Percentiles rank a stretch among this genome's conserved stretches.
These are phyloP conservation scores for Alternaria panax DNA, from an alignment of 2,329 filamentous ascomycete genomes.

Conservation along the genomic window DNA sequence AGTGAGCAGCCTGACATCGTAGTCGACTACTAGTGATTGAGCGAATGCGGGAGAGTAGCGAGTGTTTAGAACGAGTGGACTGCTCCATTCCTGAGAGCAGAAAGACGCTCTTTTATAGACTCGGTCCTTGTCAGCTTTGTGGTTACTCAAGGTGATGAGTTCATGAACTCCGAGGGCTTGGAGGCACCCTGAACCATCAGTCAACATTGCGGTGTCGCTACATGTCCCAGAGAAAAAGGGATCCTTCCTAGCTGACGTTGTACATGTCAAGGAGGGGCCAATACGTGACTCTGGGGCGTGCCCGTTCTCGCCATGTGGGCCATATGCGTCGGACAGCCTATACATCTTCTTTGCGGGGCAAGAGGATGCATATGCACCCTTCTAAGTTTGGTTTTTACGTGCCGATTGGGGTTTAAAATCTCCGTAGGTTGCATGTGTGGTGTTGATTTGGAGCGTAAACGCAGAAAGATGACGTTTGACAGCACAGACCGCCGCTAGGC, in stretches of 20 bases:
- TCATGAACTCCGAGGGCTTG: background rate
- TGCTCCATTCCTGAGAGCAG: background rate
- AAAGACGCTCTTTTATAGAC: conserved; percentile 1
- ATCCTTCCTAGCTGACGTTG: background rate
- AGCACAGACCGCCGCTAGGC: conserved; percentile 1
- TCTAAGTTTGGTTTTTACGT: background rate
- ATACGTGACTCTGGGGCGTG: background rate
- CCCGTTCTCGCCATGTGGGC: background rate
- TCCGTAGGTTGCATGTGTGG: background rate
- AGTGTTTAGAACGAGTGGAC: background rate
- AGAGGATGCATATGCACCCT: background rate
- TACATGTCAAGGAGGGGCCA: background rate
- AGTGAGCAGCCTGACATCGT: conserved; percentile 23
- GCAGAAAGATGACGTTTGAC: background rate
- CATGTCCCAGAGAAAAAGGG: background rate
- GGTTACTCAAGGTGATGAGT: background rate
- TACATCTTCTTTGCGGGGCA: background rate
- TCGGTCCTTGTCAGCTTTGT: background rate
- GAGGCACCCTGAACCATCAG: background rate
- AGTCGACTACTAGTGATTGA: background rate
- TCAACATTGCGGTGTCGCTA: background rate
- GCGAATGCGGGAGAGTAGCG: background rate
- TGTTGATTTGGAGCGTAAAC: background rate
- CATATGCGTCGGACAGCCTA: background rate
- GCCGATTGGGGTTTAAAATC: background rate